These are phyloP conservation scores for Hygrophorus russula DNA, from an alignment of 768 basidiomycete species.

Conservation along the genomic window DNA sequence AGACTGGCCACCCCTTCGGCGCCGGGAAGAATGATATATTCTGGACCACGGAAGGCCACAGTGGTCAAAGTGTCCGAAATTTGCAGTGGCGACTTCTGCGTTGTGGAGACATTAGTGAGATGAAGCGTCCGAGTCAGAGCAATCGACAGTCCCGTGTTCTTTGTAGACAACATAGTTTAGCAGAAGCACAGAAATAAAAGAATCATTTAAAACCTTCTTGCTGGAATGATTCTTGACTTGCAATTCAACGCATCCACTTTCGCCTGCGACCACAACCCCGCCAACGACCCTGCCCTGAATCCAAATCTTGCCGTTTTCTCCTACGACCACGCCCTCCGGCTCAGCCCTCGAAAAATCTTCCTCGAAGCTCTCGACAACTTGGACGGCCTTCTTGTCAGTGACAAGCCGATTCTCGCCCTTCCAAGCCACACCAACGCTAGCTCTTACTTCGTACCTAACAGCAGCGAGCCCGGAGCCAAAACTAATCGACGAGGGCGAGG, in stretches of 20 bases:
- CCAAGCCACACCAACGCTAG: slow-evolving; percentile 64
- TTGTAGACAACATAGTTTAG: not conserved
- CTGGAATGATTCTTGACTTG: slow-evolving; percentile 74
- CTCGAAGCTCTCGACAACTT: slow-evolving; percentile 50
- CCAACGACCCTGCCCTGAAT: slow-evolving; percentile 57
- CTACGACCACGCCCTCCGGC: slow-evolving; percentile 54
- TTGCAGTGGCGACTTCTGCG: slow-evolving; percentile 39
- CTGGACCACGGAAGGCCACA: slow-evolving; percentile 62
- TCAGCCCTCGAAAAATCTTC: slow-evolving; percentile 24
- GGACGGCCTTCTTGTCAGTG: slow-evolving; percentile 45
- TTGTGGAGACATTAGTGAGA: slow-evolving; percentile 30
- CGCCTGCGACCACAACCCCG: slow-evolving; percentile 53
- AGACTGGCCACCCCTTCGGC: slow-evolving; percentile 70
- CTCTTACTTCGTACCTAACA: slow-evolving; percentile 64
- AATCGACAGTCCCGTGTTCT: slow-evolving; percentile 63
- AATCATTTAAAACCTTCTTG: slow-evolving; percentile 50
- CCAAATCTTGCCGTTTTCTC: slow-evolving; percentile 75
- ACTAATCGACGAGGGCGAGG: slow-evolving; percentile 58
- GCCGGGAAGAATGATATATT: slow-evolving; percentile 65
- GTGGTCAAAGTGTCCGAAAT: slow-evolving; percentile 58
- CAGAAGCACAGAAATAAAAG: slow-evolving; percentile 4
- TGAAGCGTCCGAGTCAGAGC: slow-evolving; percentile 50
- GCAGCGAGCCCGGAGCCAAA: slow-evolving; percentile 62
- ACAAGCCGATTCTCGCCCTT: slow-evolving; percentile 64
- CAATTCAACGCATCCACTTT: slow-evolving; percentile 61